Evolutionary conservation across 257 asterid species (phyloP).

Genomic region (Euphrasia confusa): DNA sequence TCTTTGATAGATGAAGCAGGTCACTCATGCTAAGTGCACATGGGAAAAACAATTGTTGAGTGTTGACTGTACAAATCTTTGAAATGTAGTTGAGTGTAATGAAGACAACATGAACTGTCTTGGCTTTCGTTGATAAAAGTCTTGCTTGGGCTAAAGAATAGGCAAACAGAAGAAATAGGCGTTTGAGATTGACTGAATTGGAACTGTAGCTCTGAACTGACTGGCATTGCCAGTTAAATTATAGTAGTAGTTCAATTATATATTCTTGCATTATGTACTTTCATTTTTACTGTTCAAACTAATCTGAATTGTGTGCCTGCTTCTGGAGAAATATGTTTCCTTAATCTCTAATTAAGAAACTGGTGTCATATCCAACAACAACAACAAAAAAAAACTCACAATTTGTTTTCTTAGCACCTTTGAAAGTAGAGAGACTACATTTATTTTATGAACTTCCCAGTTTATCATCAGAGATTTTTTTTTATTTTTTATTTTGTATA

Average conservation of each 20-base stretch:
- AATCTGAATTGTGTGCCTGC: not conserved
- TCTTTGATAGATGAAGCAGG: not conserved
- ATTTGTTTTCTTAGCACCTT: too few species aligned
- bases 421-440: too few species aligned
- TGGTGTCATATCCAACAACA: too few species aligned
- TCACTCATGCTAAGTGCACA: constrained; percentile 3
- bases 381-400: too few species aligned
- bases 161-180: not conserved
- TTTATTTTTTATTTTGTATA: too few species aligned
- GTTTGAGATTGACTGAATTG: constrained; percentile 2
- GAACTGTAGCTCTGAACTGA: constrained; percentile 10
- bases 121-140: not conserved
- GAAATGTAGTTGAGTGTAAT: not conserved
- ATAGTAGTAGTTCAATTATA: too few species aligned
- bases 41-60: not conserved
- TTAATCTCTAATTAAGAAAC: too few species aligned
- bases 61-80: not conserved
- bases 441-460: too few species aligned
- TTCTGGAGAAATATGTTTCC: not conserved
- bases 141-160: not conserved
- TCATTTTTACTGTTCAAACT: not conserved
- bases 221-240: not conserved
- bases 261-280: not conserved
- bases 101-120: not conserved
- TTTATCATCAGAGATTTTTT: too few species aligned